phyloP scores from a whole-genome alignment of 2,329 filamentous ascomycete species.

The Cercospora beticola region DNA sequence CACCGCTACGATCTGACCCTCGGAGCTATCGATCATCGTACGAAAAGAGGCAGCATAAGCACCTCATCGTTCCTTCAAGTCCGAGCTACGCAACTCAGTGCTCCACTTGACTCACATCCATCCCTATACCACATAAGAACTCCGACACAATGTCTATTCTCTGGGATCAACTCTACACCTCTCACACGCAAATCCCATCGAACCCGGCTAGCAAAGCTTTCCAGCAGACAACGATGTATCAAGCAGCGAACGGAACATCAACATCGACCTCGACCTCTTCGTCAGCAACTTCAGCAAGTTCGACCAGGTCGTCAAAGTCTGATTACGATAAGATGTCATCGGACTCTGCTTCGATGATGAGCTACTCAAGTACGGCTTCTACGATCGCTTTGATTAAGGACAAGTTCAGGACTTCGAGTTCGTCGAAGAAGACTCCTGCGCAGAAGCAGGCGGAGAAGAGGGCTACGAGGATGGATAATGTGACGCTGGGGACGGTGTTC shows the following conservation, averaged over 20 bases:
- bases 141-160: conserved; percentile 12
- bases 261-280: neutral
- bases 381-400: conserved; percentile 21
- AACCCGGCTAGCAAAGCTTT: neutral
- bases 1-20: neutral
- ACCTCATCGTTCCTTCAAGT: neutral
- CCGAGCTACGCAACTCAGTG: neutral
- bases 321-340: neutral
- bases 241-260: conserved; percentile 13
- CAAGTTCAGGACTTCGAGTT: conserved; percentile 12
- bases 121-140: neutral
- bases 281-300: neutral
- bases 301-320: neutral
- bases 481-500: conserved; percentile 12
- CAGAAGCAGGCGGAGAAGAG: conserved; percentile 18
- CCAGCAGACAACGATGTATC: conserved; percentile 17
- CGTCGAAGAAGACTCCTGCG: conserved; percentile 9
- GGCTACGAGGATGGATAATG: conserved; percentile 9
- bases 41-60: neutral
- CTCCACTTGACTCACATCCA: neutral
- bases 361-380: conserved; percentile 11
- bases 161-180: conserved; percentile 19
- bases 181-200: conserved; percentile 2
- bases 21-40: neutral
- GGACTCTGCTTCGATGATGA: conserved; percentile 10